Base-by-base conservation (phyloP, 768 basidiomycete genomes). In the Tulasnella sp. region DNA sequence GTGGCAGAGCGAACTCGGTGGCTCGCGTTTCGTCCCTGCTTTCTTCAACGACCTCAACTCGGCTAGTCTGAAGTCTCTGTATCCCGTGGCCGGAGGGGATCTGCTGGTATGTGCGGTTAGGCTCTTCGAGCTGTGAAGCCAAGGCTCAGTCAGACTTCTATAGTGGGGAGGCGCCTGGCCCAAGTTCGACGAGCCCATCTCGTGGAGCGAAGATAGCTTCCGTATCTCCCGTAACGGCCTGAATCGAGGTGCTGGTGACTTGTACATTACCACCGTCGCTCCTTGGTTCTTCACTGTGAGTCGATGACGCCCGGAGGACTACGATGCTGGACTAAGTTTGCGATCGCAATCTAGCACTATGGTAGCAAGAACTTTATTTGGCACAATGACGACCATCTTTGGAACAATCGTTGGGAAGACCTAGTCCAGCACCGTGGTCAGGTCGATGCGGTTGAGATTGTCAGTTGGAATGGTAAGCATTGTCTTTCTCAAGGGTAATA, bases 1-100 rank as follows among this genome's bases (percentile, higher is more conserved):
- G 36, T 90, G 90, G 90, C 78, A 78, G 82, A 39, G 80, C 81
- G 69, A 69, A 11, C 79, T 78, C 5, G 44, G 36, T 40, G 44
- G 67, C 32, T 63, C 67, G 59, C 59, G 22, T 42, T 75, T 80
- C 52, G 71, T 78, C 26, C 80, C 79, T 1, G 75, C 80, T 19
- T 81, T 79, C 72, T 80, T 81, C 74, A 75, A 78, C 8, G 76
- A 79, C 72, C 77, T 77, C 19, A 72, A 72, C 79, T 47, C 32
- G 37, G 22, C 74, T 67, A 75, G 69, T 17, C 32, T 70, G 47
- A 70, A 70, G 44, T 52, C 41, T 12, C 32, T 63, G 40, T 59
- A 66, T 36, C 62, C 40, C 26, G 72, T 69, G n/a, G 52, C 71
- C 39, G 40, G 34, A 41, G 69, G 72, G 17, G 66, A 47, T 8